A percentile compares a stretch with the other conserved stretches of the same genome.
Evolutionary conservation across 352 stramenopile species (phyloP).

Genomic region (Globisporangium middletonii): DNA sequence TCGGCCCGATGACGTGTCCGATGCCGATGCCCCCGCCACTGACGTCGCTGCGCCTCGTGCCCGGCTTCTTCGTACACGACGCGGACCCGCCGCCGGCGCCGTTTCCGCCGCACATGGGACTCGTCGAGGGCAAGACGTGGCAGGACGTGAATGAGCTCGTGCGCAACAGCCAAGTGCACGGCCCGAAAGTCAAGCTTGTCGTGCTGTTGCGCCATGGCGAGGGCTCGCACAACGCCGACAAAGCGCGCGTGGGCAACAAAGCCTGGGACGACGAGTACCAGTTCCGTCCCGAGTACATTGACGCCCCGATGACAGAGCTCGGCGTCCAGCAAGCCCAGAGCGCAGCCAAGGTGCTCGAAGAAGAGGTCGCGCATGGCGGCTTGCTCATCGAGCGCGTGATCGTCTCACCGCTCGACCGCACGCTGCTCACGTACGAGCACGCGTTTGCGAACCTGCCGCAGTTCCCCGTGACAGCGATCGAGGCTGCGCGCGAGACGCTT

Average conservation of each 20-base stretch:
- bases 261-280: slow-evolving; percentile 49
- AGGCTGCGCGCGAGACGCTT: slow-evolving; percentile 57
- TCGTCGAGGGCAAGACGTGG: slow-evolving; percentile 23
- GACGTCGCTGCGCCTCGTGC: slow-evolving; percentile 21
- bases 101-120: slow-evolving; percentile 20
- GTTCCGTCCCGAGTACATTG: slow-evolving; percentile 43
- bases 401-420: slow-evolving; percentile 64
- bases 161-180: slow-evolving; percentile 6
- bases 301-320: slow-evolving; percentile 43
- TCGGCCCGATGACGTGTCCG: background rate
- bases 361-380: background rate
- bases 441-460: slow-evolving; percentile 23
- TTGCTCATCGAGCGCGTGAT: slow-evolving; percentile 42
- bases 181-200: slow-evolving; percentile 24
- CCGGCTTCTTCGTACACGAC: slow-evolving; percentile 30
- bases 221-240: slow-evolving; percentile 61
- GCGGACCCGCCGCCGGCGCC: background rate
- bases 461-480: slow-evolving; percentile 42
- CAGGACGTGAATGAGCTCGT: slow-evolving; percentile 24
- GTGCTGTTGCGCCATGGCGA: slow-evolving; percentile 65
- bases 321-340: slow-evolving; percentile 19
- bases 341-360: slow-evolving; percentile 5
- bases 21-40: background rate
- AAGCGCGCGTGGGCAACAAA: slow-evolving; percentile 39
- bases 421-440: slow-evolving; percentile 49